Conservation (phyloP, 2,329 filamentous ascomycete genomes). For the Aspergillus fructus region DNA sequence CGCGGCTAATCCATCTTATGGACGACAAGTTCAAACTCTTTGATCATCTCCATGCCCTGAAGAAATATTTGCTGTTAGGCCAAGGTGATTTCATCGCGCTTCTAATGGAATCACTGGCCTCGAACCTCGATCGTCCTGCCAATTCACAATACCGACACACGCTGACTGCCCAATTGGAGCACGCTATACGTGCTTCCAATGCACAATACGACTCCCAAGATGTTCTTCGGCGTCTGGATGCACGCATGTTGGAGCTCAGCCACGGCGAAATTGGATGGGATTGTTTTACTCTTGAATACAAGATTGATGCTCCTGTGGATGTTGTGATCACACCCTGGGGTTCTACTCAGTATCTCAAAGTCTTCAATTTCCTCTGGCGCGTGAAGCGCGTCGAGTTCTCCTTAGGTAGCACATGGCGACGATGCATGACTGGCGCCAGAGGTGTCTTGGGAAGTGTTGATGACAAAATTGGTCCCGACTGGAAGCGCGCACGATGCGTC, state of each 20-base stretch:
- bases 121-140: constrained; percentile 91
- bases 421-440: constrained; percentile 90
- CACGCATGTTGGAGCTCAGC: constrained; percentile 95
- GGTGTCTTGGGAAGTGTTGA: constrained; percentile 82
- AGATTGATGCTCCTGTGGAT: constrained; percentile 93
- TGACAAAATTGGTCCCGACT: constrained; percentile 71
- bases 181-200: constrained; percentile 94
- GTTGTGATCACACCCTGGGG: constrained; percentile 97
- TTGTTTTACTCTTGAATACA: constrained; percentile 98
- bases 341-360: constrained; percentile 93
- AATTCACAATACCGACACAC: constrained; percentile 96
- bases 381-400: constrained; percentile 98
- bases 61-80: constrained; percentile 90
- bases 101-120: constrained; percentile 92
- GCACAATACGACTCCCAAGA: constrained; percentile 93
- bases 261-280: constrained; percentile 99
- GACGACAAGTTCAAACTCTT: constrained; percentile 92
- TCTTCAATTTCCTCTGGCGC: constrained; percentile 98
- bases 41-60: constrained; percentile 85
- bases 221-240: constrained; percentile 85
- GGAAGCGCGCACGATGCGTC: constrained; percentile 85
- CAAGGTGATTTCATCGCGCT: constrained; percentile 97
- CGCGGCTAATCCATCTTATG: constrained; percentile 89
- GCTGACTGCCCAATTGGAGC: constrained; percentile 93
- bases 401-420: constrained; percentile 84